Conservation (phyloP, 2,329 filamentous ascomycete genomes). For the Ambrosiella cleistominuta region DNA sequence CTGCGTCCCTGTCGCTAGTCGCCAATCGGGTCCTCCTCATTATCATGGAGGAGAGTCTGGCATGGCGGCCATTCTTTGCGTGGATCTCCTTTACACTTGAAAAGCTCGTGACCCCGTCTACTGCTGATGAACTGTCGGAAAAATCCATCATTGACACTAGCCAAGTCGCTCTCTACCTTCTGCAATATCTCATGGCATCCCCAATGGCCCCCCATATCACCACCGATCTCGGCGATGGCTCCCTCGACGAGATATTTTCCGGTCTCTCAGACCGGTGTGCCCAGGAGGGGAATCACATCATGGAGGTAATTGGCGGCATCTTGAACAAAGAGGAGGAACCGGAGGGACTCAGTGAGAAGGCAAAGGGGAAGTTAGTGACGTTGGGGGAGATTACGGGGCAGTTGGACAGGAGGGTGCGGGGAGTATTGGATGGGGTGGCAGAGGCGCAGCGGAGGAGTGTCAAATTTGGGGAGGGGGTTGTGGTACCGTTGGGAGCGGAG, state of each 20-base stretch:
- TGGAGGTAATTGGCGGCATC: constrained; percentile 1
- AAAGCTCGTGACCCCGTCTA: constrained; percentile 44
- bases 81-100: constrained; percentile 81
- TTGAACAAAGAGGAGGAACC: constrained; percentile 24
- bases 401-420: constrained; percentile 38
- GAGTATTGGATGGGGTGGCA: constrained; percentile 49
- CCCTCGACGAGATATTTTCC: constrained; percentile 17
- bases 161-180: constrained; percentile 61
- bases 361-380: constrained; percentile 31
- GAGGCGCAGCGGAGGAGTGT: constrained; percentile 52
- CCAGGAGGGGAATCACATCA: constrained; percentile 15
- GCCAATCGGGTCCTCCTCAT: constrained; percentile 55
- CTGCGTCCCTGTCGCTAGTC: constrained; percentile 59
- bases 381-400: constrained; percentile 39
- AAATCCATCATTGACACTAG: constrained; percentile 61
- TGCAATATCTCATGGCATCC: constrained; percentile 48
- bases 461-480: constrained; percentile 40
- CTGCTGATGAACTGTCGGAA: constrained; percentile 56
- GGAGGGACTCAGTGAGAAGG: constrained; percentile 27
- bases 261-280: background rate
- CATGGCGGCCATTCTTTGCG: constrained; percentile 61
- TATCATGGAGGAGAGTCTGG: constrained; percentile 57
- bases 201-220: constrained; percentile 45
- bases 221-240: constrained; percentile 17
- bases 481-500: constrained; percentile 26